Conservation (phyloP, 805 yeast genomes). For the Sugiyamaella chiloensis region DNA sequence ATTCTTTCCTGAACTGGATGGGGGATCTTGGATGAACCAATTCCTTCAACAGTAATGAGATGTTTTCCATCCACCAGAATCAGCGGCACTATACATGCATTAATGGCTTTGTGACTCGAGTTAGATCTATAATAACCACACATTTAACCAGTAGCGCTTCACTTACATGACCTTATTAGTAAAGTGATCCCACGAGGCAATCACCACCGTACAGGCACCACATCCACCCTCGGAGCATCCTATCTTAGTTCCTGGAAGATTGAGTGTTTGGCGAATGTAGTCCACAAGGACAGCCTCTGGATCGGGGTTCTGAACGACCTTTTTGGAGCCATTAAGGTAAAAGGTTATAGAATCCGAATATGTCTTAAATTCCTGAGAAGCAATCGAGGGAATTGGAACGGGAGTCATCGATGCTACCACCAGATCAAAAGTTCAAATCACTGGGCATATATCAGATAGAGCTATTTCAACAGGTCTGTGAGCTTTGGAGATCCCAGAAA, state of each 20-base stretch:
- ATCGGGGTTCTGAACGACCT: conserved; percentile 38
- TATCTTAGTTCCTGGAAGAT: conserved; percentile 45
- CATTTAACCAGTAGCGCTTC: not conserved
- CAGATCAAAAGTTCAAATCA: too few relatives aligned
- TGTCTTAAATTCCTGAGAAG: not conserved
- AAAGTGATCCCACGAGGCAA: conserved; percentile 35
- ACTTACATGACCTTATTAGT: conserved; percentile 25
- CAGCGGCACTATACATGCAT: conserved; percentile 48
- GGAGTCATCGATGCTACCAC: conserved; percentile 4
- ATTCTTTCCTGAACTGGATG: conserved; percentile 51
- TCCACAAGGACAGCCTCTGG: conserved; percentile 45
- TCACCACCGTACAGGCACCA: conserved; percentile 48
- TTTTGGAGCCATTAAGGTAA: conserved; percentile 41
- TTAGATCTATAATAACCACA: too few relatives aligned
- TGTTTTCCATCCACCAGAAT: conserved; percentile 46
- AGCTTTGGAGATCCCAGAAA: too few relatives aligned
- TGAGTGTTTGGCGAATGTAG: conserved; percentile 37
- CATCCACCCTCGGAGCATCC: conserved; percentile 53
- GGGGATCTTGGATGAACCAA: conserved; percentile 39
- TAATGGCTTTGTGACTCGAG: conserved; percentile 41
- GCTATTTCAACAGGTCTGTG: too few relatives aligned
- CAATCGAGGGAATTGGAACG: not conserved
- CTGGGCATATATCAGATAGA: too few relatives aligned
- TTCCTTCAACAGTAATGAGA: conserved; percentile 48
- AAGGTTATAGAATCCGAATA: conserved; percentile 28